Base-by-base conservation (phyloP, 768 basidiomycete species). In the Xanthoconium stramineum region DNA sequence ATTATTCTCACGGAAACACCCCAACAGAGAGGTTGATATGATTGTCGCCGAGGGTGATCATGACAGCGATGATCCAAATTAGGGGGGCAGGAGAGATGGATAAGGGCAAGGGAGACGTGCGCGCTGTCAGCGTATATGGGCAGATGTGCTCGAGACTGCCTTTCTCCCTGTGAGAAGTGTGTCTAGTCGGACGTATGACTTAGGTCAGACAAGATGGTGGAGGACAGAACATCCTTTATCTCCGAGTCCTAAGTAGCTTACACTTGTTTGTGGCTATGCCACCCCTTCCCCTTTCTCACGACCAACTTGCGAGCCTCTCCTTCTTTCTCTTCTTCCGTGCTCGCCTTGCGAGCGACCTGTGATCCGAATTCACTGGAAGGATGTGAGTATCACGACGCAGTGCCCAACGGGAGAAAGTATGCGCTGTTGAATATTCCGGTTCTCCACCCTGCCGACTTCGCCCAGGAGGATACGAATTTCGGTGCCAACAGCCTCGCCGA, bases 401-500 rank as follows among this genome's bases (percentile, higher is more conserved):
- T 32, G 33, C 6, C 4, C 3, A 12, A 17, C 15, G 35, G 49
- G 30, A 20, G 44, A 52, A 42, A 24, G 1, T 17, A 80, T 86
- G 39, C 73, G 88, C 89, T 85, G 81, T 72, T 90, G 86, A 24
- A 91, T 74, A 13, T 75, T 78, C 30, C 86, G 81, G 79, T 64
- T 91, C 85, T 69, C 89, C 86, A 92, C 74, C 56, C 84, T 87
- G 29, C 89, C 88, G 33, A 91, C 90, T 74, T 93, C 90, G 24
- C 77, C 79, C 6, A 92, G 78, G 12, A 93, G 76, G 77, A 88
- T 83, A 19, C 87, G 83, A 6, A 92, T 88, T 75, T 93, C 90
- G 13, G 14, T 44, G 24, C 19, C 15, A 19, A 91, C 71, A 6
- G 87, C 82, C 69, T 83, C 86, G 69, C 85, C 90, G 72, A 92